Conservation (phyloP, 306 rosid species). For the Gleditsia sinensis region DNA sequence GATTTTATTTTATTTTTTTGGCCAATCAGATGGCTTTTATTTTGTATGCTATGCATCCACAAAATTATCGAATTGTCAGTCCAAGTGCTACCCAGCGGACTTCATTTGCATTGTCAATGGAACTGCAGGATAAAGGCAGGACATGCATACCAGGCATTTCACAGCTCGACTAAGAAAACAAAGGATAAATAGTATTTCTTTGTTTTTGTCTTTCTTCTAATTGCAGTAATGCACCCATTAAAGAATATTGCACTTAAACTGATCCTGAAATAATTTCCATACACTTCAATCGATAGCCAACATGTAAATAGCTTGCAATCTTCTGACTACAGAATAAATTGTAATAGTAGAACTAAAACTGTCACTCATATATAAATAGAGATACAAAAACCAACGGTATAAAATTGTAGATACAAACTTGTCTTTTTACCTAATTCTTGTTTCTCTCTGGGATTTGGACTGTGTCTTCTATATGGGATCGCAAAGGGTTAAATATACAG, state of each 20-base stretch:
- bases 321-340: constrained; percentile 5
- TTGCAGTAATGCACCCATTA: neutral
- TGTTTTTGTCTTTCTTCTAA: neutral
- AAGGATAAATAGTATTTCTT: neutral
- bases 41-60: too few relatives aligned
- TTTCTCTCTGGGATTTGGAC: neutral
- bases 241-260: neutral
- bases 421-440: neutral
- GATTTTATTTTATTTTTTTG: too few relatives aligned
- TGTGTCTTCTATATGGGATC: constrained; percentile 27
- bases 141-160: neutral
- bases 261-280: neutral
- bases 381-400: constrained; percentile 30
- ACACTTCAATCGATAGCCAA: constrained; percentile 19
- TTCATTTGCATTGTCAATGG: too few relatives aligned
- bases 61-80: too few relatives aligned
- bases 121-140: too few relatives aligned
- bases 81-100: too few relatives aligned
- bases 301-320: too few relatives aligned
- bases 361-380: constrained; percentile 19
- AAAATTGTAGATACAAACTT: neutral
- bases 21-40: too few relatives aligned
- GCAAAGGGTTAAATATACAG: neutral
- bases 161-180: neutral
- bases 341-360: neutral